These are phyloP conservation scores for Mycosphaerella arachidis DNA, from an alignment of 2,329 filamentous ascomycete species.

Conservation along the genomic window DNA sequence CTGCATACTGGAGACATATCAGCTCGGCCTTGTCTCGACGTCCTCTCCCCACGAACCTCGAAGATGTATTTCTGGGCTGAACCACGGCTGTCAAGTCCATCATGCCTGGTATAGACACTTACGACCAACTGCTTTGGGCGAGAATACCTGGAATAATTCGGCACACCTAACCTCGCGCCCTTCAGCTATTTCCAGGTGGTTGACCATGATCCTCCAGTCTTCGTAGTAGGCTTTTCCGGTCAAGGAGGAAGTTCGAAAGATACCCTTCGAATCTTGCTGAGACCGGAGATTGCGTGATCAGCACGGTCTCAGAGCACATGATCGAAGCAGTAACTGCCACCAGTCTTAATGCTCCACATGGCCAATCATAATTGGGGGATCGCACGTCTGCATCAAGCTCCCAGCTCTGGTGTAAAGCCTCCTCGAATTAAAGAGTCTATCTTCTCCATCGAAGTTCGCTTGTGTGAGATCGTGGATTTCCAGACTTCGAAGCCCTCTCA, in stretches of 20 bases:
- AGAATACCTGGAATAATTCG: no score
- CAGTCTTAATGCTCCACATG: neutral
- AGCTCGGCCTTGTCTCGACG: no score
- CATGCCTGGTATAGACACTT: no score
- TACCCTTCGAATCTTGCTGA: slow-evolving; percentile 1
- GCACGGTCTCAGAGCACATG: neutral
- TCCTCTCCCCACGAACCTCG: no score
- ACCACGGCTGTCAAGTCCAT: no score
- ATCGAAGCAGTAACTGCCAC: slow-evolving; percentile 1
- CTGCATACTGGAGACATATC: no score
- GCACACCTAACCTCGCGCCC: slow-evolving; percentile 2
- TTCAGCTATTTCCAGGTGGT: slow-evolving; percentile 4
- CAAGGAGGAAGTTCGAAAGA: neutral
- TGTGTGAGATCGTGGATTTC: neutral
- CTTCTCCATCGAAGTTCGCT: neutral
- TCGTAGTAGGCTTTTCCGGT: neutral
- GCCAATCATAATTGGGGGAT: neutral
- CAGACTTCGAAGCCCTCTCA: neutral
- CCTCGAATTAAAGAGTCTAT: neutral
- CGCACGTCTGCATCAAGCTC: no score
- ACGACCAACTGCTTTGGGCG: no score
- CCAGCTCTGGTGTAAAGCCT: neutral
- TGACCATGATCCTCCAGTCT: slow-evolving; percentile 4
- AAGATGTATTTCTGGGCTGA: no score
- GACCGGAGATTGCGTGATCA: slow-evolving; percentile 1